Conservation (phyloP, 208 protist species). For the Trypanosoma cruzi region DNA sequence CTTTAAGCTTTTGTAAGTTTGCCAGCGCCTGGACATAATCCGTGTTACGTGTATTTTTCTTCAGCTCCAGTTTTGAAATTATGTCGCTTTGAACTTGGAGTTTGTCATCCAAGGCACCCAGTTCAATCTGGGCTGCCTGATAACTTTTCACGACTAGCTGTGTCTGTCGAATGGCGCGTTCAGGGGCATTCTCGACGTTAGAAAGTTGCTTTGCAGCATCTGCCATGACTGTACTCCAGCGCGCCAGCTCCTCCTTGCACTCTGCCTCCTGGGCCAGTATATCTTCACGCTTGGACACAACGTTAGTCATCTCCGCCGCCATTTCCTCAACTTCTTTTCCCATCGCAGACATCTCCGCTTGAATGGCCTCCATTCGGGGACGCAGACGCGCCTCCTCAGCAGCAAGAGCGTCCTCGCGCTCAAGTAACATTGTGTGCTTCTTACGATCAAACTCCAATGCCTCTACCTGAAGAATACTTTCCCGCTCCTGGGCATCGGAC, state of each 20-base stretch:
- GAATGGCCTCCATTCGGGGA: constrained; percentile 79
- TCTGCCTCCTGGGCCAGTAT: constrained; percentile 57
- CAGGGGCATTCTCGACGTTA: constrained; percentile 85
- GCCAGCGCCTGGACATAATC: constrained; percentile 67
- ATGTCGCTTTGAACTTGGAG: constrained; percentile 53
- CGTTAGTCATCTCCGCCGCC: constrained; percentile 39
- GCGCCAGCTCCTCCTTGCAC: constrained; percentile 51
- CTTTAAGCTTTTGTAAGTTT: constrained; percentile 61
- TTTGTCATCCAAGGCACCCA: constrained; percentile 66
- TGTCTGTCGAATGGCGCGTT: constrained; percentile 77
- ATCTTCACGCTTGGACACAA: constrained; percentile 44
- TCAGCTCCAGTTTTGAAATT: constrained; percentile 78
- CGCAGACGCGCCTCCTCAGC: constrained; percentile 88
- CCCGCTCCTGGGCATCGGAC: constrained; percentile 79
- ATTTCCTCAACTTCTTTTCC: constrained; percentile 78
- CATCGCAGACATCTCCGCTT: constrained; percentile 74
- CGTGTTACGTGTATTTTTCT: constrained; percentile 66
- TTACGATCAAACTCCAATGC: constrained; percentile 90
- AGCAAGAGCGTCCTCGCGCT: constrained; percentile 88
- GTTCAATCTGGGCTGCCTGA: constrained; percentile 64
- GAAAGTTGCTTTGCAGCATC: constrained; percentile 68
- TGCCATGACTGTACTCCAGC: constrained; percentile 56
- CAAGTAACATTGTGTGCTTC: constrained; percentile 85
- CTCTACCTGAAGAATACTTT: constrained; percentile 92
- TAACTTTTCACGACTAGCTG: constrained; percentile 72